Evolutionary conservation across 495 filamentous ascomycete species (phyloP), one percentile per base, ranked within the genome.

Genomic region (Neurospora intermedia): DNA sequence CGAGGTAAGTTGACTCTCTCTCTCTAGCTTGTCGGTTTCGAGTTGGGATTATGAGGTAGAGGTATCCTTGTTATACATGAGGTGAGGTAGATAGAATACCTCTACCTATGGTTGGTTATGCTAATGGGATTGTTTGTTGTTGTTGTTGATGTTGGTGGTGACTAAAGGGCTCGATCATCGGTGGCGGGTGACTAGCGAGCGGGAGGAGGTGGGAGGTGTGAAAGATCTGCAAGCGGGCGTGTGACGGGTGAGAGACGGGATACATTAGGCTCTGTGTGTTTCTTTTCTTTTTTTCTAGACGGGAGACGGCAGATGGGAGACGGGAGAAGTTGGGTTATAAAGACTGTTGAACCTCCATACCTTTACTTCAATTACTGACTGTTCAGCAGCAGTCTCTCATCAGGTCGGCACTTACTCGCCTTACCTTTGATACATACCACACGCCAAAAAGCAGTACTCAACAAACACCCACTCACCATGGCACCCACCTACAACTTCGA

Each of bases 401-500:
- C 54, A 62, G 13, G 13, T 2, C 23, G 23, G 11, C 48, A 6
- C 0, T 27, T 2, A 27, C 11, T 27, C 10, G 15, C 11, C 23
- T 31, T 27, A 4, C 27, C 7, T 20, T 59, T 16, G 48, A 2
- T 2, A 59, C 31, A 1, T 0, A 31, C 3, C 23, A 59, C 23
- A 59, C 20, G 16, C 20, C 20, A 16, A 31, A 6, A 16, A 62
- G 23, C 0, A 16, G 5, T 31, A 31, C 42, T 43, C 42, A 43
- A 16, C 42, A 0, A 59, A 27, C 20, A 23, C 9, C 5, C 6
- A 27, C 7, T 43, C 40, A 43, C 18, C 20, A 73, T 70, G 66
- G 11, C 72, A 20, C 16, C 69, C 18, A 23, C 70, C 15, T 75
- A 71, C 27, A 41, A 69, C 54, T 78, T 81, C 41, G 78, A 81